Percentiles rank a stretch among this genome's conserved stretches.
These are phyloP conservation scores for Didymella segeticola DNA, from an alignment of 2,329 filamentous ascomycete genomes.

Conservation along the genomic window DNA sequence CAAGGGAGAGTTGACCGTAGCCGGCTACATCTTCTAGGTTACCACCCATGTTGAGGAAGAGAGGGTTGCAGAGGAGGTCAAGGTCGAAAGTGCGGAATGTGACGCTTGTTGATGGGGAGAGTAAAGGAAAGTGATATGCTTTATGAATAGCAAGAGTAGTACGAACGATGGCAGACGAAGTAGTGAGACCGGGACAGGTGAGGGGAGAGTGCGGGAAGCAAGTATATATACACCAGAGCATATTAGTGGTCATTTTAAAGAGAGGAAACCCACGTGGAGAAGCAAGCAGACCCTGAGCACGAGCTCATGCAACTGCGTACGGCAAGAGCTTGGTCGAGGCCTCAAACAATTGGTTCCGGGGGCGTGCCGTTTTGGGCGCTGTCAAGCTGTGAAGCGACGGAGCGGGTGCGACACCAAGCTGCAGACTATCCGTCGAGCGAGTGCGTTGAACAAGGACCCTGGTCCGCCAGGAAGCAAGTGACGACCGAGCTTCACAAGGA, in stretches of 20 bases:
- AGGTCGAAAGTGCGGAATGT: constrained; percentile 2
- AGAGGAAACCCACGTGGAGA: constrained; percentile 46
- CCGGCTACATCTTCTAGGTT: constrained; percentile 49
- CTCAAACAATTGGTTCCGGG: constrained; percentile 50
- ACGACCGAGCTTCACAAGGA: constrained; percentile 36
- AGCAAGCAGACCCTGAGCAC: constrained; percentile 42
- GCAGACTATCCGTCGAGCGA: constrained; percentile 40
- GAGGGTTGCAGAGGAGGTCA: constrained; percentile 28
- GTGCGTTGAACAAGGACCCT: constrained; percentile 37
- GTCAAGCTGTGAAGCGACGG: constrained; percentile 48
- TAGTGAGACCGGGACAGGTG: constrained; percentile 18
- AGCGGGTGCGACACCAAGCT: constrained; percentile 43
- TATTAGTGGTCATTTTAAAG: constrained; percentile 37
- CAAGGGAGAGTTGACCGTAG: constrained; percentile 59
- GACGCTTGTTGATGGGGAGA: background rate
- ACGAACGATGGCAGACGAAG: constrained; percentile 15
- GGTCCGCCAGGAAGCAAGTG: constrained; percentile 36
- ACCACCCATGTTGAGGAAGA: constrained; percentile 51
- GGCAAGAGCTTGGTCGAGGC: constrained; percentile 45
- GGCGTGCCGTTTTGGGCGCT: constrained; percentile 49
- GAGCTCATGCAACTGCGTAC: constrained; percentile 45
- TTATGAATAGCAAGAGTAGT: constrained; percentile 14
- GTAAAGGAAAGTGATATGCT: constrained; percentile 6
- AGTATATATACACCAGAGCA: constrained; percentile 40
- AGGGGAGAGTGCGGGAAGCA: constrained; percentile 30